Evolutionary conservation across 257 asterid genomes (phyloP).

Genomic region (Agastache rugosa): DNA sequence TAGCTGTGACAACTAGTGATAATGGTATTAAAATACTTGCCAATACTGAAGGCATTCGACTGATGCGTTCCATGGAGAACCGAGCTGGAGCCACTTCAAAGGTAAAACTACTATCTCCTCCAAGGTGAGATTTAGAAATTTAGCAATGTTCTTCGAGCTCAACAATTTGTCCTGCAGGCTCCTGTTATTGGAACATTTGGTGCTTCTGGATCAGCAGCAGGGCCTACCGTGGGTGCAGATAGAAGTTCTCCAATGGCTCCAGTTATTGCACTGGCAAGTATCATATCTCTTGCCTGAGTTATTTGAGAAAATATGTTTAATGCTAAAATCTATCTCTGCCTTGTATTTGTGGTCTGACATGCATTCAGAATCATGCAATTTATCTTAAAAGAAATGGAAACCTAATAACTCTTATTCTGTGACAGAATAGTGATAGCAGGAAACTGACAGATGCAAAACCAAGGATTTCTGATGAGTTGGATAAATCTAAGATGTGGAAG

Average conservation of each 20-base stretch:
- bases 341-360: neutral
- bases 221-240: slow-evolving; percentile 44
- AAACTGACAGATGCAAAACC: slow-evolving; percentile 50
- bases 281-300: slow-evolving; percentile 14
- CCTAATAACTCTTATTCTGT: slow-evolving; percentile 27
- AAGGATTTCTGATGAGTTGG: slow-evolving; percentile 55
- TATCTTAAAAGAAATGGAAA: neutral
- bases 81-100: slow-evolving; percentile 49
- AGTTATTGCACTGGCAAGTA: slow-evolving; percentile 47
- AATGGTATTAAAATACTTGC: slow-evolving; percentile 69
- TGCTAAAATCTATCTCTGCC: neutral
- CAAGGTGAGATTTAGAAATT: slow-evolving; percentile 8
- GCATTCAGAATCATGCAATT: neutral
- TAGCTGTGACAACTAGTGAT: slow-evolving; percentile 72
- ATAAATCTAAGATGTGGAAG: slow-evolving; percentile 62
- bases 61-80: slow-evolving; percentile 46
- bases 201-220: slow-evolving; percentile 57
- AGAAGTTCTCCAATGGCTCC: slow-evolving; percentile 48
- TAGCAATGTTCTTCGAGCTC: slow-evolving; percentile 15
- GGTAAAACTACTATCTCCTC: slow-evolving; percentile 40
- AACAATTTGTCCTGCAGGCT: slow-evolving; percentile 42
- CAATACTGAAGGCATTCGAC: slow-evolving; percentile 53
- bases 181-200: slow-evolving; percentile 45
- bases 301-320: slow-evolving; percentile 21
- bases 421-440: slow-evolving; percentile 57